Evolutionary conservation across 495 filamentous ascomycete genomes (phyloP).

Genomic region (Talaromyces wortmannii): DNA sequence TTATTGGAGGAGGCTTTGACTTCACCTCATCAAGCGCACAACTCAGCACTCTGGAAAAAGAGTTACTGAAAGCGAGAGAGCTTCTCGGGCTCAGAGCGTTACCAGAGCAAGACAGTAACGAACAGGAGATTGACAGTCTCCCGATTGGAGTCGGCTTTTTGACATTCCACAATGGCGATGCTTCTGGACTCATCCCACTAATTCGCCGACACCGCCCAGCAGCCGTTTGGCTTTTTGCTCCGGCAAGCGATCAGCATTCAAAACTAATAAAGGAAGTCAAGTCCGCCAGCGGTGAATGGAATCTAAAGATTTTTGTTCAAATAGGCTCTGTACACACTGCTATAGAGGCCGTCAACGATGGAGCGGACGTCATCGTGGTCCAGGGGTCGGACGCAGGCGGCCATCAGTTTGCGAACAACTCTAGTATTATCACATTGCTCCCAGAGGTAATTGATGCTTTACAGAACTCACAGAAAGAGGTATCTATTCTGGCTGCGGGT

Average conservation of each 20-base stretch:
- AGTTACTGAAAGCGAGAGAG: conserved; percentile 58
- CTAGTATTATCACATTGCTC: conserved; percentile 48
- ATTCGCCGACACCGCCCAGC: conserved; percentile 41
- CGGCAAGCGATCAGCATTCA: conserved; percentile 29
- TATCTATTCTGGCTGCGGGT: conserved; percentile 58
- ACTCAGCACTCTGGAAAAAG: conserved; percentile 62
- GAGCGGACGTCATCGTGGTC: conserved; percentile 65
- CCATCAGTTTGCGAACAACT: conserved; percentile 59
- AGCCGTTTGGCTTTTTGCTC: conserved; percentile 65
- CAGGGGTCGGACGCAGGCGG: conserved; percentile 65
- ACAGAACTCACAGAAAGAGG: conserved; percentile 29
- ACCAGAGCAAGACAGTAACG: conserved; percentile 57
- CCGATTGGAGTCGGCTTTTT: conserved; percentile 59
- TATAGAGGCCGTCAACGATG: conserved; percentile 58
- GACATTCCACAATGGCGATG: conserved; percentile 39
- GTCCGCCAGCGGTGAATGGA: conserved; percentile 42
- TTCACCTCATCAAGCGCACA: conserved; percentile 60
- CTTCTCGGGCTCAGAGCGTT: conserved; percentile 48
- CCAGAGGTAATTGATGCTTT: conserved; percentile 59
- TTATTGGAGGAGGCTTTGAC: conserved; percentile 64
- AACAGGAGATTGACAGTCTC: conserved; percentile 52
- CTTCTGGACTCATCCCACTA: conserved; percentile 28
- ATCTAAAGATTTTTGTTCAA: conserved; percentile 56
- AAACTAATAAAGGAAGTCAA: conserved; percentile 36
- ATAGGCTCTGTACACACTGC: conserved; percentile 63